Percentiles rank a stretch among this genome's conserved stretches.
Conservation (phyloP, 75 land plant genomes). For the Adiantum capillusveneris region DNA sequence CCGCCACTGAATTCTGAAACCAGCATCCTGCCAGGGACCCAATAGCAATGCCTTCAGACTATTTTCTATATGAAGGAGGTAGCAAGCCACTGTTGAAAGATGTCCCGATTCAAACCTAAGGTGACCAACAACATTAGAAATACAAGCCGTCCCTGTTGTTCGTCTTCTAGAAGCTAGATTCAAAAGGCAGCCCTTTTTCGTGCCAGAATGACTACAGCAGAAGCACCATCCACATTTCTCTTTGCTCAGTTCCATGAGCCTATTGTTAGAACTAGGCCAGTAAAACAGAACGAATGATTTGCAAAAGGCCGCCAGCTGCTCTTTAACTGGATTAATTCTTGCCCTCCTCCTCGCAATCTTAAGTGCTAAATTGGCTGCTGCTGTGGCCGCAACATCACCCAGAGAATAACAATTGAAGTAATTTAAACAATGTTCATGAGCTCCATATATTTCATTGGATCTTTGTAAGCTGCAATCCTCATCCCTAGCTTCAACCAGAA, state of each 20-base stretch:
- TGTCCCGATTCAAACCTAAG: conserved; percentile 34
- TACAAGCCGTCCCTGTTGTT: conserved; percentile 14
- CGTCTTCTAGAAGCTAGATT: conserved; percentile 9
- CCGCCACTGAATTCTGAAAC: conserved; percentile 49
- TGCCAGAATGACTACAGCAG: too few relatives aligned
- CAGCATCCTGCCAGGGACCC: conserved; percentile 71
- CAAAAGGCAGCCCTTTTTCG: too few relatives aligned
- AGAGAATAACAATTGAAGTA: conserved; percentile 63
- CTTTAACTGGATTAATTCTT: conserved; percentile 25
- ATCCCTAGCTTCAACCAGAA: too few relatives aligned
- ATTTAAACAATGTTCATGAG: too few relatives aligned
- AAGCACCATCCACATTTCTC: too few relatives aligned
- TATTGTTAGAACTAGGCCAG: conserved; percentile 44
- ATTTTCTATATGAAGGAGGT: conserved; percentile 58
- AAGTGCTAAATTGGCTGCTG: conserved; percentile 57
- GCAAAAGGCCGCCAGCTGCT: conserved; percentile 50
- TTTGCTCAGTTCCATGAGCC: conserved; percentile 19
- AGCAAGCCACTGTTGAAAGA: conserved; percentile 35
- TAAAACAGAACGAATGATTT: conserved; percentile 29
- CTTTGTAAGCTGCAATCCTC: too few relatives aligned
- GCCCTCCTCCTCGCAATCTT: conserved; percentile 1
- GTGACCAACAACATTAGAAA: conserved; percentile 18
- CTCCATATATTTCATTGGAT: too few relatives aligned
- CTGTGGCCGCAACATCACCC: conserved; percentile 51
- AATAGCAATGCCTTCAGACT: conserved; percentile 51